These are phyloP conservation scores for Boechera stricta DNA, from an alignment of 345 rosid species.

Conservation along the genomic window DNA sequence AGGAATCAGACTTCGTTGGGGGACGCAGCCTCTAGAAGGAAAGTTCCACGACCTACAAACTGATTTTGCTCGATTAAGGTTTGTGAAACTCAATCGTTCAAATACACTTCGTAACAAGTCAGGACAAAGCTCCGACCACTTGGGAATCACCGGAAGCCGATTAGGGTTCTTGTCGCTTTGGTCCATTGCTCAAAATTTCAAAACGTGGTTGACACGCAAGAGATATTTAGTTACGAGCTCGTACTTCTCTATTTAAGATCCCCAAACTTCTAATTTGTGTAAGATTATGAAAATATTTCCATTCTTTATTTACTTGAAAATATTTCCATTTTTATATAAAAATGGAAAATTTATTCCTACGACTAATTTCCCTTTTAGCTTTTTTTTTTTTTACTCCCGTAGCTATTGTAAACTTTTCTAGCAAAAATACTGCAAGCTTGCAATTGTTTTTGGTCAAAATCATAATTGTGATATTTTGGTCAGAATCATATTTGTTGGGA, in stretches of 20 bases:
- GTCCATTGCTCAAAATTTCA: not conserved
- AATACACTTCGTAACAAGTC: slow-evolving; percentile 19
- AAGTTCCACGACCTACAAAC: slow-evolving; percentile 24
- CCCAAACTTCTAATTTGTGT: not conserved
- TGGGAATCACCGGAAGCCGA: not conserved
- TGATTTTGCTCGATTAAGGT: not conserved
- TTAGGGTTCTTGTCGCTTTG: not conserved
- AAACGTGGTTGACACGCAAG: slow-evolving; percentile 2
- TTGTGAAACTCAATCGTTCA: not conserved
- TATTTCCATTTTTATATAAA: not conserved
- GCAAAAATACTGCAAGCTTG: not conserved
- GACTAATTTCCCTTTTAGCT: not conserved
- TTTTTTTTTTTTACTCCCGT: not conserved
- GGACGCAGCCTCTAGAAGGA: slow-evolving; percentile 14
- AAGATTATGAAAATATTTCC: no score
- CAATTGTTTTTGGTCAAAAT: not conserved
- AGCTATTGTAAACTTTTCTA: not conserved
- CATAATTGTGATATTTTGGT: no score
- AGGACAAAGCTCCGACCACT: slow-evolving; percentile 13
- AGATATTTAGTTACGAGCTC: not conserved
- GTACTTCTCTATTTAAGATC: not conserved
- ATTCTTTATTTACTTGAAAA: no score
- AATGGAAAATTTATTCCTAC: not conserved
- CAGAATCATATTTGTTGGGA: not conserved
- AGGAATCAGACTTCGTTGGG: slow-evolving; percentile 13